Evolutionary conservation across 2,329 filamentous ascomycete species (phyloP).

Genomic region (Aspergillus quadrilineatus): DNA sequence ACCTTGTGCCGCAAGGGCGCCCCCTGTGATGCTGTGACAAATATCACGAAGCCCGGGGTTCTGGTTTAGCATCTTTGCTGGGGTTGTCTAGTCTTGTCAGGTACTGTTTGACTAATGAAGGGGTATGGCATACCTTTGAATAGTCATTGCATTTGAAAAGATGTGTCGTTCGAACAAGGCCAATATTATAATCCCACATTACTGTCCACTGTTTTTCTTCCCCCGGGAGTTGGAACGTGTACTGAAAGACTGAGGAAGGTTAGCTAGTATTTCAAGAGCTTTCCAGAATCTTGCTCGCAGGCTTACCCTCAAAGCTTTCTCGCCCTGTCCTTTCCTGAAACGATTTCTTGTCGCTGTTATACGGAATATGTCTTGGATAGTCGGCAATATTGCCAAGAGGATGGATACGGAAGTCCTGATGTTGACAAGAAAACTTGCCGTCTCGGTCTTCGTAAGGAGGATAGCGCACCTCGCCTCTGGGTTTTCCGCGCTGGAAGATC

Average conservation of each 20-base stretch:
- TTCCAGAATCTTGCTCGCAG: background rate
- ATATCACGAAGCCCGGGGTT: slow-evolving; percentile 87
- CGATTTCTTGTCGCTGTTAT: slow-evolving; percentile 89
- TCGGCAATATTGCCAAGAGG: slow-evolving; percentile 62
- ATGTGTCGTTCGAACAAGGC: slow-evolving; percentile 87
- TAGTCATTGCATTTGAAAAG: slow-evolving; percentile 91
- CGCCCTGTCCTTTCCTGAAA: slow-evolving; percentile 83
- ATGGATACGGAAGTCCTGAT: slow-evolving; percentile 64
- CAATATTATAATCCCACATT: slow-evolving; percentile 97
- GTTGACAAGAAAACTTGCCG: slow-evolving; percentile 55
- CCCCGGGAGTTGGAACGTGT: slow-evolving; percentile 71
- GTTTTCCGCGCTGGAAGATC: slow-evolving; percentile 60
- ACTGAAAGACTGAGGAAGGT: slow-evolving; percentile 51
- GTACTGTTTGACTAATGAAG: background rate
- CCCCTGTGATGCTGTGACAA: slow-evolving; percentile 91
- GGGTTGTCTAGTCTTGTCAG: slow-evolving; percentile 65
- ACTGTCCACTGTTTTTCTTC: slow-evolving; percentile 69
- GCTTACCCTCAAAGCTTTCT: slow-evolving; percentile 80
- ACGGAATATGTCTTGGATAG: slow-evolving; percentile 77
- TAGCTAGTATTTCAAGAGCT: background rate
- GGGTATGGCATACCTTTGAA: slow-evolving; percentile 65
- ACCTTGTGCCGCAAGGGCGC: slow-evolving; percentile 88
- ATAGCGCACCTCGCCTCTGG: slow-evolving; percentile 69
- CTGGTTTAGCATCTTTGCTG: slow-evolving; percentile 74
- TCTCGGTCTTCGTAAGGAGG: slow-evolving; percentile 69